Conservation (phyloP, 164 flowering plant species). For the Echeveria elegans region DNA sequence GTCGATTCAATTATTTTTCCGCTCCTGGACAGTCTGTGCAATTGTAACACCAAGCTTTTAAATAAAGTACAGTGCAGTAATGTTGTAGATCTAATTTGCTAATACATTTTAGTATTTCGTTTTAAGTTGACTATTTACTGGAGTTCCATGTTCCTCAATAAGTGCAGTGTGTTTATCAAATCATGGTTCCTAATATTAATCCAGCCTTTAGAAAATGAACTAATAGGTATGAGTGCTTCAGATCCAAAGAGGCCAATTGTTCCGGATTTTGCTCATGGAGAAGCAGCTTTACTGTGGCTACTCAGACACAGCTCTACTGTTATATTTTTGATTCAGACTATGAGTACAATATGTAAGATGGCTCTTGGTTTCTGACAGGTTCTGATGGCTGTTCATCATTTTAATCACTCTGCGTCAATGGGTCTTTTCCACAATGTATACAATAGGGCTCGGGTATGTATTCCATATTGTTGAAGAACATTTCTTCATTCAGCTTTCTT, state of each 20-base stretch:
- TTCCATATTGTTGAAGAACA: neutral
- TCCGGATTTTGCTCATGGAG: neutral
- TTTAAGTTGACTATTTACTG: neutral
- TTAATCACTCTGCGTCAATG: neutral
- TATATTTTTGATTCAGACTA: neutral
- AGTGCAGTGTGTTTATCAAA: neutral
- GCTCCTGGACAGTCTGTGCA: neutral
- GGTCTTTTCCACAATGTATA: neutral
- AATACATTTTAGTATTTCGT: neutral
- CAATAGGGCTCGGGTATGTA: neutral
- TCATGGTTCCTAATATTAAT: neutral
- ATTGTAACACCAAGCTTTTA: neutral
- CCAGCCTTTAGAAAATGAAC: neutral
- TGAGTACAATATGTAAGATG: neutral
- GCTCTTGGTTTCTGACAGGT: neutral
- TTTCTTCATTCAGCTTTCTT: neutral
- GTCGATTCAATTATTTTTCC: neutral
- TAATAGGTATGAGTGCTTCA: neutral
- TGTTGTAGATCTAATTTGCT: neutral
- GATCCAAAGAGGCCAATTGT: neutral
- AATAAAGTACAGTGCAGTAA: neutral
- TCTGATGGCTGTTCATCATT: neutral
- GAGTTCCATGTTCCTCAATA: neutral
- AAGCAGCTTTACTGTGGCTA: neutral
- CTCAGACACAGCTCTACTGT: neutral